These are phyloP conservation scores for Kluyveromyces sp. DNA, from an alignment of 1,139 yeast genomes.

Conservation along the genomic window DNA sequence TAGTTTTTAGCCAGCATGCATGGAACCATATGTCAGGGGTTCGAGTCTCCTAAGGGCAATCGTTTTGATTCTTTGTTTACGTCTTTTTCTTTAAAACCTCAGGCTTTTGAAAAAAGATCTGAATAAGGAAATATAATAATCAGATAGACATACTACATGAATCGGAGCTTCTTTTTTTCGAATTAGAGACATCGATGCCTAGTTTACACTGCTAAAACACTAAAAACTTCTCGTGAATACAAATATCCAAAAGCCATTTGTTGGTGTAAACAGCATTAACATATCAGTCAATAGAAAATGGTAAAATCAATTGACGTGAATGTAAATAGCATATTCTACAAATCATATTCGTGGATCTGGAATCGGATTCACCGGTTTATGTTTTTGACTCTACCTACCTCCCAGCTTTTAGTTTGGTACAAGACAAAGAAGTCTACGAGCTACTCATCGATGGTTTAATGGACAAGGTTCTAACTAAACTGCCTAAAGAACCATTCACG, in stretches of 20 bases:
- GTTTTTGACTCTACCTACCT: slow-evolving; percentile 71
- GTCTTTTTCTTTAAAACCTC: slow-evolving; percentile 1
- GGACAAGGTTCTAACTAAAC: slow-evolving; percentile 29
- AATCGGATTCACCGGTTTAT: slow-evolving; percentile 55
- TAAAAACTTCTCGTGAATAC: too few relatives aligned
- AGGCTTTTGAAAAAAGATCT: neutral
- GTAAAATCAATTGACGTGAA: slow-evolving; percentile 27
- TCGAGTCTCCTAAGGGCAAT: slow-evolving; percentile 35
- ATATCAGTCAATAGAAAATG: too few relatives aligned
- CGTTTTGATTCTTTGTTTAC: neutral
- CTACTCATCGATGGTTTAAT: slow-evolving; percentile 34
- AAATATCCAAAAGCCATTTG: too few relatives aligned
- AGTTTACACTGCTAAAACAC: too few relatives aligned
- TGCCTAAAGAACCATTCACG: slow-evolving; percentile 55
- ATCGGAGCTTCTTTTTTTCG: too few relatives aligned
- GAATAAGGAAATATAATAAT: too few relatives aligned
- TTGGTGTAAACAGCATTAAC: too few relatives aligned
- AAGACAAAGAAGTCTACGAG: slow-evolving; percentile 33
- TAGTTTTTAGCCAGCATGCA: slow-evolving; percentile 13
- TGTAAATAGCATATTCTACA: slow-evolving; percentile 46
- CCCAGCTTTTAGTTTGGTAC: slow-evolving; percentile 40
- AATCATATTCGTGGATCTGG: slow-evolving; percentile 53
- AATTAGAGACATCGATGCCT: too few relatives aligned
- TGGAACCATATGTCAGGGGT: slow-evolving; percentile 34
- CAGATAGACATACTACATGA: too few relatives aligned